A percentile compares a stretch with the other conserved stretches of the same genome.
phyloP scores from a whole-genome alignment of 2,329 filamentous ascomycete species.

The Neurospora crassa region DNA sequence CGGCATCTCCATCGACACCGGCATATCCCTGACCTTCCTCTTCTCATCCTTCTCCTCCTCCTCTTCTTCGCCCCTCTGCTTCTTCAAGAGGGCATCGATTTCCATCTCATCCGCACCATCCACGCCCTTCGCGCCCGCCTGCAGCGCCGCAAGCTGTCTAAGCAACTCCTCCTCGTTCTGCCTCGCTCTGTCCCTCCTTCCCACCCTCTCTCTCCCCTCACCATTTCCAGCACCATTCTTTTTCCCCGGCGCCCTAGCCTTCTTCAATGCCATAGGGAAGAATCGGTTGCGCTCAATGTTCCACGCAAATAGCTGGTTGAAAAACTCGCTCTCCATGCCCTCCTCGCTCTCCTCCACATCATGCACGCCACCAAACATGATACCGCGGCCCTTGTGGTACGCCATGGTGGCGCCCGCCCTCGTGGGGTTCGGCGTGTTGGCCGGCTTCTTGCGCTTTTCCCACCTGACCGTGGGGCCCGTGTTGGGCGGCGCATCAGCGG shows the following conservation, averaged over 20 bases:
- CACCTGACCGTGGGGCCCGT: conserved; percentile 68
- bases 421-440: conserved; percentile 74
- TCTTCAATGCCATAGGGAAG: conserved; percentile 72
- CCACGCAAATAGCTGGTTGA: conserved; percentile 85
- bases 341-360: conserved; percentile 88
- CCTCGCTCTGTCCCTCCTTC: conserved; percentile 63
- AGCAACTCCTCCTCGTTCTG: conserved; percentile 89
- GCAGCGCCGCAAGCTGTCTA: conserved; percentile 74
- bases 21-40: conserved; percentile 50
- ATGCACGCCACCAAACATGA: conserved; percentile 89
- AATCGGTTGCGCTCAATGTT: conserved; percentile 93
- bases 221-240: conserved; percentile 43
- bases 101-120: conserved; percentile 34
- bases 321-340: conserved; percentile 95
- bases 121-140: conserved; percentile 56
- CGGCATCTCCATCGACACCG: conserved; percentile 70
- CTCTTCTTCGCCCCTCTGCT: conserved; percentile 33
- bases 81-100: conserved; percentile 22
- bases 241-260: conserved; percentile 53
- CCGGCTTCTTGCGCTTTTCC: conserved; percentile 88
- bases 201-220: conserved; percentile 38
- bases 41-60: conserved; percentile 46
- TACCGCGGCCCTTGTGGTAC: conserved; percentile 84
- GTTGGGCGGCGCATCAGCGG: conserved; percentile 54
- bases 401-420: conserved; percentile 90